phyloP scores from a whole-genome alignment of 106 monocot species.

The Agapanthus africanus region DNA sequence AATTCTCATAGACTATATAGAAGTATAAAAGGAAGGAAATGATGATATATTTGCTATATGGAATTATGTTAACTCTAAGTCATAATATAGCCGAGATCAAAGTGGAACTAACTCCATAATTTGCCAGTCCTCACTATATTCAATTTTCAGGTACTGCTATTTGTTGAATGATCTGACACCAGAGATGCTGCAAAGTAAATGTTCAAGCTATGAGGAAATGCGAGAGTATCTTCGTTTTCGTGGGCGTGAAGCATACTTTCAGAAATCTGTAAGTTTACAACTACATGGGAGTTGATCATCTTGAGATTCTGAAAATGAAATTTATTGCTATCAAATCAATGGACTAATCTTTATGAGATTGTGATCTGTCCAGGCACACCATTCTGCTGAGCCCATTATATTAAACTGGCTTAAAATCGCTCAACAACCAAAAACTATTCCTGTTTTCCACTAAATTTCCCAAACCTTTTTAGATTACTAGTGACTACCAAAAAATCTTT shows the following conservation, averaged over 20 bases:
- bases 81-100: too few relatives aligned
- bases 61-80: too few relatives aligned
- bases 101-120: too few relatives aligned
- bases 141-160: constrained; percentile 74
- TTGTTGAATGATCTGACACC: constrained; percentile 79
- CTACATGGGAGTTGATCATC: not conserved
- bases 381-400: too few relatives aligned
- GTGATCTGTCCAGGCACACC: not conserved
- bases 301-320: not conserved
- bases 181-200: constrained; percentile 56
- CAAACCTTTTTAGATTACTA: too few relatives aligned
- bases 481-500: too few relatives aligned
- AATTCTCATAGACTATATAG: too few relatives aligned
- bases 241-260: constrained; percentile 90
- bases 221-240: constrained; percentile 60
- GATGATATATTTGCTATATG: too few relatives aligned
- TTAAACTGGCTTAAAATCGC: not conserved
- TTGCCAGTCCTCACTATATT: not conserved
- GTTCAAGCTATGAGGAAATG: constrained; percentile 66
- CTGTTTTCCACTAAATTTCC: too few relatives aligned
- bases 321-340: not conserved
- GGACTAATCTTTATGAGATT: not conserved
- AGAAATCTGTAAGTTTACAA: constrained; percentile 56
- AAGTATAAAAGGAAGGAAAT: too few relatives aligned
- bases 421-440: not conserved